Conservation (phyloP, 139 green algal genomes). For the Trebouxia sp. region DNA sequence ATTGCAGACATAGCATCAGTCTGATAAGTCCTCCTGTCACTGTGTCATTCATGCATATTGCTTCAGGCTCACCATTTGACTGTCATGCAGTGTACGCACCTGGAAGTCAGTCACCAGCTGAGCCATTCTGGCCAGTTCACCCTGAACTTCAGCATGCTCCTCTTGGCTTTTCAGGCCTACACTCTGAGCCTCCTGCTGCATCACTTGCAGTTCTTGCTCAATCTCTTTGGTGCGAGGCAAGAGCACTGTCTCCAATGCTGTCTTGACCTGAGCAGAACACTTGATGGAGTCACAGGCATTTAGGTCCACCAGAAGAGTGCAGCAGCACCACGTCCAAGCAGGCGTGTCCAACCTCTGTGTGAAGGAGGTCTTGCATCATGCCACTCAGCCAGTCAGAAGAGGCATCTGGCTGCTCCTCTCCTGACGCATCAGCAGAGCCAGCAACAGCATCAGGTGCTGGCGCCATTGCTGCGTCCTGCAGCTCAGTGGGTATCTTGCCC, state of each 20-base stretch:
- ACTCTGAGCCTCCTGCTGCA: neutral
- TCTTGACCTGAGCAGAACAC: neutral
- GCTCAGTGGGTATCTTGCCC: too few species aligned
- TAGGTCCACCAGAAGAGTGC: too few species aligned
- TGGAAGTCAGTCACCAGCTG: constrained; percentile 3
- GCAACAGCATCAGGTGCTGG: too few species aligned
- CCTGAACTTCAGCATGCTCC: neutral
- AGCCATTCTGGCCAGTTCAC: neutral
- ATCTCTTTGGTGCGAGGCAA: constrained; percentile 4
- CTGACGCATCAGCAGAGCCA: neutral
- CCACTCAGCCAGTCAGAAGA: neutral
- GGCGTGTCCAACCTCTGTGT: neutral
- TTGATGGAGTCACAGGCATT: too few species aligned
- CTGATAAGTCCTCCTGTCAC: too few species aligned
- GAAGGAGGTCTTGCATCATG: neutral
- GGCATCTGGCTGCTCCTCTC: neutral
- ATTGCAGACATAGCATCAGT: too few species aligned
- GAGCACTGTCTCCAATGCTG: neutral
- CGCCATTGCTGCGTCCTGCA: too few species aligned
- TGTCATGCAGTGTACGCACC: neutral
- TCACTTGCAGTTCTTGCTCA: neutral
- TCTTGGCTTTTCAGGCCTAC: neutral
- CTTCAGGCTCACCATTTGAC: neutral
- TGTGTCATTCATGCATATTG: too few species aligned
- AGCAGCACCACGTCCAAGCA: too few species aligned